Percentiles rank a stretch among this genome's conserved stretches.
Conservation (phyloP, 305 asterid species). For the Fraxinus paxiana region DNA sequence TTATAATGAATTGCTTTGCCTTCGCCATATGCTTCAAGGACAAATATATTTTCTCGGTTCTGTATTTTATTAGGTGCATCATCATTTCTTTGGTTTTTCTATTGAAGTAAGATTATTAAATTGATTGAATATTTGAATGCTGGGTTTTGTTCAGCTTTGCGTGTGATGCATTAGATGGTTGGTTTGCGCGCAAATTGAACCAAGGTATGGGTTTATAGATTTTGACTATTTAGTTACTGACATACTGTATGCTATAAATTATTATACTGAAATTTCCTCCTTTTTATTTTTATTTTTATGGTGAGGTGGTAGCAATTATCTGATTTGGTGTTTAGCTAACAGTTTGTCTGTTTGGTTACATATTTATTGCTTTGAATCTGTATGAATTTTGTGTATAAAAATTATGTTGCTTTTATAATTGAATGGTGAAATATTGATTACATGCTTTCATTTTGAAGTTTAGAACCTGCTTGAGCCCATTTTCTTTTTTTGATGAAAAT, state of each 20-base stretch:
- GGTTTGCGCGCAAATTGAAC: slow-evolving; percentile 91
- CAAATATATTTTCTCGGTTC: slow-evolving; percentile 71
- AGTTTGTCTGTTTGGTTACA: neutral
- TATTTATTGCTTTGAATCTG: neutral
- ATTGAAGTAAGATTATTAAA: slow-evolving; percentile 19
- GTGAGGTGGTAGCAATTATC: neutral
- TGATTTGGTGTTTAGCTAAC: neutral
- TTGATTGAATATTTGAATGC: slow-evolving; percentile 3
- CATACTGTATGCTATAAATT: neutral
- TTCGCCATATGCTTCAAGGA: slow-evolving; percentile 83
- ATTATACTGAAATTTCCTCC: neutral
- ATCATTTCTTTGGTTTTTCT: neutral
- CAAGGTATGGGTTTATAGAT: slow-evolving; percentile 60
- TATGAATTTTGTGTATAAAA: slow-evolving; percentile 4
- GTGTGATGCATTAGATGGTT: slow-evolving; percentile 97
- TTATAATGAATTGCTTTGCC: slow-evolving; percentile 81
- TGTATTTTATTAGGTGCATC: slow-evolving; percentile 70
- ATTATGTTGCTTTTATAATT: slow-evolving; percentile 5
- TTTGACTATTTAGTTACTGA: neutral
- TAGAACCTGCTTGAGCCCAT: too few relatives aligned
- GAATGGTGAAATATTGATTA: neutral
- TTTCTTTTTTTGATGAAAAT: neutral
- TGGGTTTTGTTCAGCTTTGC: slow-evolving; percentile 57
- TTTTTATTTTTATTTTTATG: neutral
- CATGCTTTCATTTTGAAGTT: neutral